Evolutionary conservation across 2,329 filamentous ascomycete species (phyloP), one percentile per base, ranked within the genome.

Genomic region (Phoma sp.): DNA sequence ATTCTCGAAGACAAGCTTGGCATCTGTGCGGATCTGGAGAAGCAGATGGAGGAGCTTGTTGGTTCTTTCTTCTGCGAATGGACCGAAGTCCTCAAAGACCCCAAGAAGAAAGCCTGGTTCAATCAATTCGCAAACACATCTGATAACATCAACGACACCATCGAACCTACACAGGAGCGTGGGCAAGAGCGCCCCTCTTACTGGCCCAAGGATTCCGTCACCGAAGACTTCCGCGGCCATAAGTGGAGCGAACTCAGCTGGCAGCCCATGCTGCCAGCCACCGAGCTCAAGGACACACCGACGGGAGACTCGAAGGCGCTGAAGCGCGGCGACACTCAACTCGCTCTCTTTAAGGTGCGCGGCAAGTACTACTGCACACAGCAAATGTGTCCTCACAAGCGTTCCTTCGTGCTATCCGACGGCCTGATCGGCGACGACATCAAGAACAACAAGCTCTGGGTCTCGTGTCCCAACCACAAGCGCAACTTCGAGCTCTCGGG

Each of bases 351-450:
- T 85, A 90, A 92, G 66, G 84, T 96, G 57, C 84, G 85, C 47
- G 92, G 91, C 17, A 84, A 84, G 47, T 96, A 88, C 80, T 93
- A 93, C 74, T 90, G 90, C 53, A 90, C 89, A 12, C 92, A 96
- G 77, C 91, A 96, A 72, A 96, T 96, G 92, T 96, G 92, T 73
- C 92, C 92, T 9, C 92, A 96, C 78, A 95, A 93, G 77, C 88
- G 92, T 10, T 88, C 92, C 1, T 96, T 96, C 68, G 88, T 93
- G n/a, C 84, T 96, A 21, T 89, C 89, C 0, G 93, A 96, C 71
- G 91, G 92, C 1, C 78, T 96, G 7, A 83, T 96, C 39, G 92
- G 93, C 33, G 88, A 91, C 60, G 83, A 86, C 57, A 57, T 72
- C 54, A 74, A 80, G 37, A 81, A 73, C 47, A 79, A 84, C 57